phyloP scores from a whole-genome alignment of 495 filamentous ascomycete species.

The Letharia columbiana region DNA sequence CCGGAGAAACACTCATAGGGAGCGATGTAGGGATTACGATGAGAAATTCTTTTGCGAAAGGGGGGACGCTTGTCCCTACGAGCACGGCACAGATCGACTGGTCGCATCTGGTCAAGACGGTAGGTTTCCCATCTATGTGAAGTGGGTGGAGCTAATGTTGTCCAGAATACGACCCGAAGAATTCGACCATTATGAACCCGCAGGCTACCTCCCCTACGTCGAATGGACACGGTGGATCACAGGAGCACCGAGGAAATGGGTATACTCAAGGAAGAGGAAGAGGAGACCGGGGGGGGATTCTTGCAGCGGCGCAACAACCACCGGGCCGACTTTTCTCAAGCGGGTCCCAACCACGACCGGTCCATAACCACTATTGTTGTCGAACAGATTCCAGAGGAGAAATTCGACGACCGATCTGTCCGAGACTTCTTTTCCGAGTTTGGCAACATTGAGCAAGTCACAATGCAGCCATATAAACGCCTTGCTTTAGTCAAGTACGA shows the following conservation, averaged over 20 bases:
- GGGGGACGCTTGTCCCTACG: slow-evolving; percentile 69
- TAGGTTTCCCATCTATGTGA: slow-evolving; percentile 32
- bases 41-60: slow-evolving; percentile 76
- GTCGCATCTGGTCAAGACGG: slow-evolving; percentile 43
- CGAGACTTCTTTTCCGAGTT: slow-evolving; percentile 79
- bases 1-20: slow-evolving; percentile 25
- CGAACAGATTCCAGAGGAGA: slow-evolving; percentile 85
- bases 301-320: slow-evolving; percentile 37
- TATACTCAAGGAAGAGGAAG: slow-evolving; percentile 43
- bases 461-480: slow-evolving; percentile 66
- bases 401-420: slow-evolving; percentile 65
- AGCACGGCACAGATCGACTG: slow-evolving; percentile 60
- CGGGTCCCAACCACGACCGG: slow-evolving; percentile 65
- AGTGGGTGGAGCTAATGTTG: slow-evolving; percentile 23
- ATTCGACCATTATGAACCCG: slow-evolving; percentile 41
- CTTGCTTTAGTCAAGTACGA: slow-evolving; percentile 77
- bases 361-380: slow-evolving; percentile 77
- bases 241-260: slow-evolving; percentile 32
- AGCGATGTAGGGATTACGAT: slow-evolving; percentile 81
- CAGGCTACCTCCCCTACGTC: slow-evolving; percentile 13
- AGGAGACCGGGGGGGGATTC: slow-evolving; percentile 34
- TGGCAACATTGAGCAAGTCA: slow-evolving; percentile 63
- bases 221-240: slow-evolving; percentile 23
- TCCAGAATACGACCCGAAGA: slow-evolving; percentile 78
- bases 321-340: slow-evolving; percentile 63